These are phyloP conservation scores for Capsicum baccatum DNA, from an alignment of 257 asterid species.

Conservation along the genomic window DNA sequence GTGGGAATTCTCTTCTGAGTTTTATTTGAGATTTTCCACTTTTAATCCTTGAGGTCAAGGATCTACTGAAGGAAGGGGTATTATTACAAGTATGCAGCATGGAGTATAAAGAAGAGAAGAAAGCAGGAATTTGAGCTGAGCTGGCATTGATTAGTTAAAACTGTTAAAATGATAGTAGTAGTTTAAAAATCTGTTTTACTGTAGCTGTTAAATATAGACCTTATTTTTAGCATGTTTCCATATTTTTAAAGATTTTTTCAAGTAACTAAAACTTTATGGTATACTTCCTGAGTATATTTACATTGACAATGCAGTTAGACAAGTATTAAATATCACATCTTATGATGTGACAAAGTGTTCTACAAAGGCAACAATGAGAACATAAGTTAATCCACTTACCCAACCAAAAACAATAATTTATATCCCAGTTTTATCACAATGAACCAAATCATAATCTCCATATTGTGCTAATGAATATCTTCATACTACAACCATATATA, in stretches of 20 bases:
- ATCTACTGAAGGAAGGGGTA: too few relatives aligned
- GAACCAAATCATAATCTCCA: not conserved
- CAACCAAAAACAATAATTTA: not conserved
- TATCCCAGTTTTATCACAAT: not conserved
- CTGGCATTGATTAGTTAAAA: too few relatives aligned
- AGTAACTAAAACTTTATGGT: not conserved
- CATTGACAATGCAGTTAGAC: not conserved
- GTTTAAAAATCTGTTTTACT: too few relatives aligned
- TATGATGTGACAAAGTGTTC: not conserved
- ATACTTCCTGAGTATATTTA: not conserved
- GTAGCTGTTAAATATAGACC: not conserved
- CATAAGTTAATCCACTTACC: not conserved
- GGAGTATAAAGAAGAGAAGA: too few relatives aligned
- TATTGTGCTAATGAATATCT: not conserved
- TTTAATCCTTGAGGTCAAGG: too few relatives aligned
- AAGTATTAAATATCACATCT: not conserved
- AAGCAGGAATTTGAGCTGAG: too few relatives aligned
- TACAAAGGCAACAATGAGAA: slow-evolving; percentile 11
- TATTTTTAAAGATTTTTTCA: not conserved
- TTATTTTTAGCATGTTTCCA: slow-evolving; percentile 15
- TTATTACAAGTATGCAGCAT: too few relatives aligned
- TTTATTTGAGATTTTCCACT: too few relatives aligned
- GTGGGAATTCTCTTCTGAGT: too few relatives aligned
- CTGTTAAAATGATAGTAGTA: too few relatives aligned
- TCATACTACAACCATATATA: not conserved